These are phyloP conservation scores for Astragalus membranaceus DNA, from an alignment of 306 rosid species.

Conservation along the genomic window DNA sequence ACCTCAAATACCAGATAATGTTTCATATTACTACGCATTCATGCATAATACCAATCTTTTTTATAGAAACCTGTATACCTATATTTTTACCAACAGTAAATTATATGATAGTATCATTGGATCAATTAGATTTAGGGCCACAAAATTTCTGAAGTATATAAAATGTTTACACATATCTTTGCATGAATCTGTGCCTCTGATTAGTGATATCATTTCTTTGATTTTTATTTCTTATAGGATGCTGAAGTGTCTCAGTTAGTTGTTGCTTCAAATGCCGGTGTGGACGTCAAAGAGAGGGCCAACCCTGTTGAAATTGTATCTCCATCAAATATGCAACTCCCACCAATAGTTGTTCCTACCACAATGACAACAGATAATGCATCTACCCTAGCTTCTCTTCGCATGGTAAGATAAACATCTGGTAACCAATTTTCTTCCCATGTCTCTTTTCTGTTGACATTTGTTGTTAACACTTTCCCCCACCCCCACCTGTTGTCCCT, in stretches of 20 bases:
- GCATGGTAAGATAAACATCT: conserved; percentile 48
- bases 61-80: not conserved
- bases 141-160: not conserved
- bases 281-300: conserved; percentile 49
- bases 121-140: conserved; percentile 4
- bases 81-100: not conserved
- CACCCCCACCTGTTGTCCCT: not conserved
- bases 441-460: not conserved
- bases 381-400: conserved; percentile 73
- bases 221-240: conserved; percentile 43
- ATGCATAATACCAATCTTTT: not conserved
- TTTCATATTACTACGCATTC: not conserved
- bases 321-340: conserved; percentile 44
- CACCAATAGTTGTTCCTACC: conserved; percentile 42
- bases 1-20: not conserved
- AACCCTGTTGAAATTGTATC: conserved; percentile 48
- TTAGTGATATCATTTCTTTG: conserved; percentile 14
- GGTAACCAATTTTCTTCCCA: not conserved
- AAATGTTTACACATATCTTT: not conserved
- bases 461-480: not conserved
- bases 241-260: conserved; percentile 55
- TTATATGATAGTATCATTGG: conserved; percentile 1
- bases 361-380: conserved; percentile 44
- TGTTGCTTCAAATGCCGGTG: conserved; percentile 44
- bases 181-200: not conserved